Evolutionary conservation across 352 stramenopile genomes (phyloP).

Genomic region (Ophiocytium majus): DNA sequence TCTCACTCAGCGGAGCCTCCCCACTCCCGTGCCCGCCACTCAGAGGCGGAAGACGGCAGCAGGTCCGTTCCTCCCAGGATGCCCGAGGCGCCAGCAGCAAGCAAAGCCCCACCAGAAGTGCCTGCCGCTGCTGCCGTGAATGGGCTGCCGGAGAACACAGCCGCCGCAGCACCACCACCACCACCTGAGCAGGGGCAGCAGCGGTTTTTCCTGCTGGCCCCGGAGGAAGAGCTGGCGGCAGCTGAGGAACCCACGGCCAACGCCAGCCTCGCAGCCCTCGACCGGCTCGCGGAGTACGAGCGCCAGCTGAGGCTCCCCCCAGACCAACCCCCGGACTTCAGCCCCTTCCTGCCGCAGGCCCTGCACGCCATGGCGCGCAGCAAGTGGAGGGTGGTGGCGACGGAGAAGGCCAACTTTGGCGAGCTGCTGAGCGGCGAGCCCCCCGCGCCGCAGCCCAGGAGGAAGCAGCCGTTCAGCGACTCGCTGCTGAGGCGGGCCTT

Average conservation of each 20-base stretch:
- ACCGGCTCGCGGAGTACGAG: background rate
- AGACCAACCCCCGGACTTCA: background rate
- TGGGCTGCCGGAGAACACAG: background rate
- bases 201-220: background rate
- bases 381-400: background rate
- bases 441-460: background rate
- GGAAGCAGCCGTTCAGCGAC: background rate
- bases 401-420: conserved; percentile 3
- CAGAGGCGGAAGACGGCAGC: too few species aligned
- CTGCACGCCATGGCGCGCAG: background rate
- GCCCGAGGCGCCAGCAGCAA: too few species aligned
- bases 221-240: background rate
- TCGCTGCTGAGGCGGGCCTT: background rate
- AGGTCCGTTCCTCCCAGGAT: too few species aligned
- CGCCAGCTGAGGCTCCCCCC: background rate
- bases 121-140: too few species aligned
- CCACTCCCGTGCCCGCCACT: too few species aligned
- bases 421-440: background rate
- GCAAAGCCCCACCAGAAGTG: too few species aligned
- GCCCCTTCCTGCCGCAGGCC: background rate
- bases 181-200: background rate
- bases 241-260: background rate
- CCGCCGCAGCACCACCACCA: too few species aligned
- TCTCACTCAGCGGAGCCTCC: too few species aligned
- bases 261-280: background rate